These are phyloP conservation scores for Kwoniella dendrophila DNA, from an alignment of 768 basidiomycete species.

Conservation along the genomic window DNA sequence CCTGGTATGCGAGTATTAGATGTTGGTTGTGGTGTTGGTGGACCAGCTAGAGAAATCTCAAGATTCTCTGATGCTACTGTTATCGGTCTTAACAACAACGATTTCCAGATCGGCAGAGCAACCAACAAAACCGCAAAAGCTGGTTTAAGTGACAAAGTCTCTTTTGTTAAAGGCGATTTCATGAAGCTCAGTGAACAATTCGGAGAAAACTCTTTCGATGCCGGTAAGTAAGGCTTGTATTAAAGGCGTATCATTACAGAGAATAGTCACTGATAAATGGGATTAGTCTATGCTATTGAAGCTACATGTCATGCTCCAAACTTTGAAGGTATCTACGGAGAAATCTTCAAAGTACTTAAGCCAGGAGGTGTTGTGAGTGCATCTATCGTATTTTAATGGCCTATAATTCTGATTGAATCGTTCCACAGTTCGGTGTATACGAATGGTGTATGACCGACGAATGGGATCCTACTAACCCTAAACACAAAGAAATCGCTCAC, in stretches of 20 bases:
- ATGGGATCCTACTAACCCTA: slow-evolving; percentile 78
- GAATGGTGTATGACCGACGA: slow-evolving; percentile 98
- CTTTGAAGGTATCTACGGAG: slow-evolving; percentile 91
- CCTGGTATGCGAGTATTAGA: slow-evolving; percentile 96
- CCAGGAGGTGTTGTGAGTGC: slow-evolving; percentile 85
- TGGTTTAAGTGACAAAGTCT: slow-evolving; percentile 73
- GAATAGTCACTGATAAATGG: not conserved
- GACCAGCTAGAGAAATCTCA: slow-evolving; percentile 93
- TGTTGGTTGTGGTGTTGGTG: slow-evolving; percentile 97
- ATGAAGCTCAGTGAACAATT: slow-evolving; percentile 92
- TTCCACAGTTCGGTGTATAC: slow-evolving; percentile 87
- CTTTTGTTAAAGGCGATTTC: slow-evolving; percentile 90
- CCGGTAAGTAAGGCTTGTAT: slow-evolving; percentile 63
- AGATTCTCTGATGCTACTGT: slow-evolving; percentile 82
- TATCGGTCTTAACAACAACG: slow-evolving; percentile 92
- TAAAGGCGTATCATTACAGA: not conserved
- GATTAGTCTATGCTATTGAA: slow-evolving; percentile 91
- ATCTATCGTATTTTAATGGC: not conserved
- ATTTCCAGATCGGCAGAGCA: slow-evolving; percentile 88
- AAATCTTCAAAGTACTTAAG: slow-evolving; percentile 91
- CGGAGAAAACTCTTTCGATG: slow-evolving; percentile 90
- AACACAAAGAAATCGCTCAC: slow-evolving; percentile 88
- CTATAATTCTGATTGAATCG: not conserved
- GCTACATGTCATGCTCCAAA: slow-evolving; percentile 95
- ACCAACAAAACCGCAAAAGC: slow-evolving; percentile 75